These are phyloP conservation scores for Candida coquimbonensis DNA, from an alignment of 805 yeast species.

Conservation along the genomic window DNA sequence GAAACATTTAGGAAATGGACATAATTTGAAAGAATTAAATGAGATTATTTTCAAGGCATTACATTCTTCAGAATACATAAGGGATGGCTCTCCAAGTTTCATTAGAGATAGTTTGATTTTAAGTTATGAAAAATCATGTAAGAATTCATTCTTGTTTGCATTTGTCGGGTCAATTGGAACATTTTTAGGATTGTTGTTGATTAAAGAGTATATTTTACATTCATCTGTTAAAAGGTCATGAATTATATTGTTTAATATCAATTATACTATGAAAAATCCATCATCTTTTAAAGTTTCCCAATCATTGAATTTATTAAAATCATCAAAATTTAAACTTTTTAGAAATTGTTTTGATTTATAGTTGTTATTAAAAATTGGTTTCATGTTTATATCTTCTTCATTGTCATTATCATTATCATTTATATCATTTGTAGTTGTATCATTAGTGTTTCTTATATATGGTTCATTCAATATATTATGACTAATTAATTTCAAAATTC, in stretches of 20 bases:
- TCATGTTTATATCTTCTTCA: no score
- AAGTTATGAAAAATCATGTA: conserved; percentile 47
- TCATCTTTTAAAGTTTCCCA: conserved; percentile 2
- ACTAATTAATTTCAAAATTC: conserved; percentile 4
- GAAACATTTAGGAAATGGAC: conserved; percentile 27
- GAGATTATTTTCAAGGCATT: conserved; percentile 45
- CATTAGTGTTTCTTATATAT: background rate
- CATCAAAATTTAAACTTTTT: background rate
- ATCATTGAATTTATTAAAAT: conserved; percentile 2
- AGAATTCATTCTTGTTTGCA: conserved; percentile 45
- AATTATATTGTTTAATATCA: no score
- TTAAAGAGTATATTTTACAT: conserved; percentile 55
- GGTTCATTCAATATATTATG: background rate
- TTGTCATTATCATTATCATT: no score
- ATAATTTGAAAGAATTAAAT: conserved; percentile 31
- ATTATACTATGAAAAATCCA: conserved; percentile 3
- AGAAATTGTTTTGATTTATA: background rate
- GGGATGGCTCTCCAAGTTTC: conserved; percentile 44
- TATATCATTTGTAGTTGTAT: no score
- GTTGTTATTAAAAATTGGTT: background rate
- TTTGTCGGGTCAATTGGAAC: conserved; percentile 32
- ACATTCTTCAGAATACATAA: conserved; percentile 48
- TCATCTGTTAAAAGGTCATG: conserved; percentile 37
- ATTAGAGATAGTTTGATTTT: conserved; percentile 39
- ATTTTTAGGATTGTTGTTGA: conserved; percentile 34